Percentiles rank a stretch among this genome's conserved stretches.
phyloP scores from a whole-genome alignment of 2,329 filamentous ascomycete genomes.

The Aspergillus hortae region DNA sequence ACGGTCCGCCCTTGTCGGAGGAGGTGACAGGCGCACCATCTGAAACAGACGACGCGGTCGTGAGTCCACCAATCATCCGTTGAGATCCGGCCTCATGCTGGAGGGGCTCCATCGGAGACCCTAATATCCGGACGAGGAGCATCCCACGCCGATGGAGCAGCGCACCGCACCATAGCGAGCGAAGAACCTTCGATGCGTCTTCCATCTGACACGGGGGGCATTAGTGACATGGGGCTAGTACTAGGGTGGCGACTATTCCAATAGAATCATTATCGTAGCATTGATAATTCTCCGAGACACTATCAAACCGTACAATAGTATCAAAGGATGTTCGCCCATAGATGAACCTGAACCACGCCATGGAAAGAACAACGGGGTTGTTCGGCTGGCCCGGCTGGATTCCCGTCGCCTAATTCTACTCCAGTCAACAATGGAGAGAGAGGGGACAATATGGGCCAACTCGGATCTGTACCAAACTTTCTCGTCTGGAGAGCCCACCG shows the following conservation, averaged over 20 bases:
- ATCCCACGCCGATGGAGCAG: neutral
- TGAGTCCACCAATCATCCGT: slow-evolving; percentile 12
- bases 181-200: slow-evolving; percentile 2
- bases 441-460: neutral
- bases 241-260: too few species aligned
- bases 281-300: neutral
- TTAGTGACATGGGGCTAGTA: neutral
- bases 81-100: neutral
- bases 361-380: neutral
- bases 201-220: slow-evolving; percentile 4
- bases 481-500: neutral
- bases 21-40: slow-evolving; percentile 9
- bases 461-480: slow-evolving; percentile 1
- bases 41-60: slow-evolving; percentile 18
- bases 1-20: neutral
- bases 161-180: neutral
- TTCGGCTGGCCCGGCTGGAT: neutral
- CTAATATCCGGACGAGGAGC: too few species aligned
- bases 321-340: neutral
- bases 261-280: neutral
- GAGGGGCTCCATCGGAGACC: neutral
- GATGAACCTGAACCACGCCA: neutral
- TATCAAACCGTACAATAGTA: too few species aligned
- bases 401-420: neutral
- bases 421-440: neutral